Percentiles rank a stretch among this genome's conserved stretches.
Evolutionary conservation across 768 basidiomycete species (phyloP).

Genomic region (Erythrobasidium yunnanense): DNA sequence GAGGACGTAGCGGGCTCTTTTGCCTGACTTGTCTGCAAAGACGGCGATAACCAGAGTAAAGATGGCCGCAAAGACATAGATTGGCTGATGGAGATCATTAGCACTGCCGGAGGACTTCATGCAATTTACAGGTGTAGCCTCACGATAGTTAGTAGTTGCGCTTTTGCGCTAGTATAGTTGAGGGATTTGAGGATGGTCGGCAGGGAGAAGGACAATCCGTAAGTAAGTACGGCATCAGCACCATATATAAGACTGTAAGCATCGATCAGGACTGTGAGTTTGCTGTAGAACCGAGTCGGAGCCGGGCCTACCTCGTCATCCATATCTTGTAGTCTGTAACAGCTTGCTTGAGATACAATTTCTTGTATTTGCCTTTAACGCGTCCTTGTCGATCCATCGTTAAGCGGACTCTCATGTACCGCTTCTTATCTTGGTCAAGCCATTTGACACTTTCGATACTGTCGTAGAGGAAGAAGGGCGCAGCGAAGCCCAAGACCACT

Average conservation of each 20-base stretch:
- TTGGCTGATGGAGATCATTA: no score
- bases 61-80: constrained; percentile 37
- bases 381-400: constrained; percentile 18
- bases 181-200: constrained; percentile 33
- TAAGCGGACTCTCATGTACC: neutral
- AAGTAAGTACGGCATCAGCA: constrained; percentile 34
- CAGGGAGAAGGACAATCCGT: constrained; percentile 37
- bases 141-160: constrained; percentile 34
- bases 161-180: constrained; percentile 37
- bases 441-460: constrained; percentile 16
- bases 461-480: constrained; percentile 20
- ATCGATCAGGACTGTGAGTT: no score
- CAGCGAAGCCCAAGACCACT: neutral
- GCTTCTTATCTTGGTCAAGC: constrained; percentile 9
- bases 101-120: no score
- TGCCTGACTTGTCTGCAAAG: constrained; percentile 10
- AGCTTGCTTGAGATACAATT: constrained; percentile 17
- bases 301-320: no score
- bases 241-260: constrained; percentile 32
- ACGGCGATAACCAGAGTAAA: constrained; percentile 12
- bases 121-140: no score
- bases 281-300: no score
- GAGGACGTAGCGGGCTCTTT: constrained; percentile 20
- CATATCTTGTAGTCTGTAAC: constrained; percentile 32
- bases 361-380: constrained; percentile 16